Base-by-base conservation (phyloP, 495 filamentous ascomycete genomes). In the Tuber aestivum region DNA sequence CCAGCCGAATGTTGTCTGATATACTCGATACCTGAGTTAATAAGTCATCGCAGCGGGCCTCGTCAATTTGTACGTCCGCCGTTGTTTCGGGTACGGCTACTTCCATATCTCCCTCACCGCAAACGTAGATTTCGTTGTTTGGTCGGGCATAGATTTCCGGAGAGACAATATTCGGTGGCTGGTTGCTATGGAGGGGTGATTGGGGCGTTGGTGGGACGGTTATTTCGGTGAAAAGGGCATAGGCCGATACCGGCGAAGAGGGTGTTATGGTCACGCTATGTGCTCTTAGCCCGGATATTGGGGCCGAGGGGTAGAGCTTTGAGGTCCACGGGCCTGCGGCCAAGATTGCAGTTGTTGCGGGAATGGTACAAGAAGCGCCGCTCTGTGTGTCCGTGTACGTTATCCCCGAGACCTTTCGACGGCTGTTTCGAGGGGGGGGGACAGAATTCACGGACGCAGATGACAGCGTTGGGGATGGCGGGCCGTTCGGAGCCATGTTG, bases 71-170 rank as follows among this genome's bases (percentile, higher is more conserved):
- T 20, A 99, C 95, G 32, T 91, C 87, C 73, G 92, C 92, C 14
- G 92, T 91, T 3, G 91, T 90, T 37, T 87, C 86, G 0, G 95
- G 95, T 9, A 99, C 87, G 0, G 93, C 92, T 5, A 93, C 88
- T 10, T 85, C 82, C 40, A 87, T 87, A 82, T 99, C 96, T 69
- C 94, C 93, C 82, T 97, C 94, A 56, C 95, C 88, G 82, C 95
- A 99, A 41, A 93, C 93, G 83, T 98, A 99, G 56, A 97, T 92
- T 77, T 96, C 94, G 69, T 92, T 88, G 80, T 92, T 90, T 0
- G 95, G 94, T 6, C 95, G 89, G 21, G 95, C 92, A 83, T 98
- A 98, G 78, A 99, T 95, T 84, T 99, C 95, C 3, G 95, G 95
- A 41, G 92, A 89, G 74, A 84, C 70, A 78, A 83, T 44, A 83